Conservation (phyloP, 1,284 basidiomycete genomes). For the Ceratobasidium sp. region DNA sequence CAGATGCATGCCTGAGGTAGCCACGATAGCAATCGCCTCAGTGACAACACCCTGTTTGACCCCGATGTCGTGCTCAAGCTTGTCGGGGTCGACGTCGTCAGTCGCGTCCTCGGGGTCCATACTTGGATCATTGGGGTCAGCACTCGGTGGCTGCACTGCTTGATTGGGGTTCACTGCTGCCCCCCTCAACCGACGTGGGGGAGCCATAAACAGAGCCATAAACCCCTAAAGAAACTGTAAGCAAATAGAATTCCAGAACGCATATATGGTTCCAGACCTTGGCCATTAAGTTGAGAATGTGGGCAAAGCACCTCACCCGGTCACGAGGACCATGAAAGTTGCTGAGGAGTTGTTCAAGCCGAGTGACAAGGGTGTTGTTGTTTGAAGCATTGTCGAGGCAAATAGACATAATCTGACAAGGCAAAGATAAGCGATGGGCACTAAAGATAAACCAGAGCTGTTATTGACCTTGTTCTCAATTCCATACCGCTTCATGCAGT, state of each 20-base stretch:
- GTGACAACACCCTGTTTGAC: background rate
- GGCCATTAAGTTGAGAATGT: slow-evolving; percentile 15
- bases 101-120: background rate
- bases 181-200: too few relatives aligned
- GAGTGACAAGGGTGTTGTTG: background rate
- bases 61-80: background rate
- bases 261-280: too few relatives aligned
- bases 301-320: slow-evolving; percentile 5
- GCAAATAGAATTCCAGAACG: too few relatives aligned
- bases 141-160: background rate
- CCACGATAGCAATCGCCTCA: background rate
- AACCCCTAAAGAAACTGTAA: too few relatives aligned
- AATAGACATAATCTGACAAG: background rate
- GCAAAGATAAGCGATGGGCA: background rate
- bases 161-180: background rate
- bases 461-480: slow-evolving; percentile 48
- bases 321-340: background rate
- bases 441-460: too few relatives aligned
- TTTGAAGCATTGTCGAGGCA: slow-evolving; percentile 1
- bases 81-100: background rate
- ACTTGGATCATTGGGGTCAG: background rate
- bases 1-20: background rate
- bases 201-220: too few relatives aligned
- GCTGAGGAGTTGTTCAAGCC: background rate
- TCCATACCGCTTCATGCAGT: slow-evolving; percentile 49